phyloP scores from a whole-genome alignment of 2,329 filamentous ascomycete genomes.

The Geosmithia flava region DNA sequence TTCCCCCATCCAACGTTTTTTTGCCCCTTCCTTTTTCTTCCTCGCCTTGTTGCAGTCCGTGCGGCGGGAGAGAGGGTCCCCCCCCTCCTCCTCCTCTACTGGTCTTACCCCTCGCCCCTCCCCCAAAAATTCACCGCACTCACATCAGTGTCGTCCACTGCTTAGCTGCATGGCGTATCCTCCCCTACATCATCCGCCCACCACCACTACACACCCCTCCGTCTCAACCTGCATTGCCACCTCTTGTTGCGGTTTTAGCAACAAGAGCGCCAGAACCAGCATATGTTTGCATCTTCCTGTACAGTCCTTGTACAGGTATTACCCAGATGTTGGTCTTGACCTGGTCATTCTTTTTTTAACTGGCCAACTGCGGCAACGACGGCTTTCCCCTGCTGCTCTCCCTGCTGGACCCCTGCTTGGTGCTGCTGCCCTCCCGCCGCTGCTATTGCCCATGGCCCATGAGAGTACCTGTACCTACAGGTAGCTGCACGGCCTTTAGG shows the following conservation, averaged over 20 bases:
- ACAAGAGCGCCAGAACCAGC: neutral
- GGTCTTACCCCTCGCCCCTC: neutral
- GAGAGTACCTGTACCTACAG: neutral
- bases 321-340: neutral
- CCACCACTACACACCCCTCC: neutral
- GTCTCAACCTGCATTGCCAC: constrained; percentile 4
- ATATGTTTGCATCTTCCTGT: neutral
- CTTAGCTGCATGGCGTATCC: constrained; percentile 1
- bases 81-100: neutral
- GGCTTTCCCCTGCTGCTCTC: neutral
- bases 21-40: constrained; percentile 1
- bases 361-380: neutral
- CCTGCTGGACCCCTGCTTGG: neutral
- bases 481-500: neutral
- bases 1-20: neutral
- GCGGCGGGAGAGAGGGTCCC: neutral
- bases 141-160: neutral
- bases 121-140: neutral
- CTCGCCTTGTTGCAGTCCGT: neutral
- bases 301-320: neutral
- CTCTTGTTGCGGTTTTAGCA: neutral
- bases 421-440: neutral
- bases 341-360: neutral
- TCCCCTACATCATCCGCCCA: neutral
- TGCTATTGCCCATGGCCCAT: neutral